Conservation (phyloP, 164 flowering plant species). For the Kalanchoe fedtschenkoi region DNA sequence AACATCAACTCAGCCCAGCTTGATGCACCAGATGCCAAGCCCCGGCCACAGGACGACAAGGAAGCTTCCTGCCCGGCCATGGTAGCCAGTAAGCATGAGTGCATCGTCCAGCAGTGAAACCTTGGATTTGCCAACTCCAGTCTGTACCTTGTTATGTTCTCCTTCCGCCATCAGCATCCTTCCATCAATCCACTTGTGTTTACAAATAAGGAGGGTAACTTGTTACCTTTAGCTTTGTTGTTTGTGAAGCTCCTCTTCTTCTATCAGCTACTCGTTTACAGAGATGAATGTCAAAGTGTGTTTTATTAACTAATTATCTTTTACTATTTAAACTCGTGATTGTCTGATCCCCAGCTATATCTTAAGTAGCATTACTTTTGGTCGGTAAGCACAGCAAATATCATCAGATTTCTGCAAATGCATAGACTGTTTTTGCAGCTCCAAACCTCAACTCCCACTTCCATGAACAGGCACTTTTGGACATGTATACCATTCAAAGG, state of each 20-base stretch:
- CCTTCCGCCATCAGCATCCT: no score
- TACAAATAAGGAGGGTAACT: no score
- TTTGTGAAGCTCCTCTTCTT: no score
- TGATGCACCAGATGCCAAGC: background rate
- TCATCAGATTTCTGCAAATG: background rate
- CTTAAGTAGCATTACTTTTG: no score
- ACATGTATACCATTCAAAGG: constrained; percentile 84
- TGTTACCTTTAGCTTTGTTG: no score
- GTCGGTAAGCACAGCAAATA: background rate
- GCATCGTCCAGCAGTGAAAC: background rate
- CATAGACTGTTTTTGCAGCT: background rate
- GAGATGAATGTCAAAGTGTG: no score
- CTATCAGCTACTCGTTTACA: no score
- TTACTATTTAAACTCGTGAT: no score
- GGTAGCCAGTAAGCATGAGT: background rate
- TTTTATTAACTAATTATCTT: no score
- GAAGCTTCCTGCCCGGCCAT: background rate
- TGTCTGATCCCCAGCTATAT: no score
- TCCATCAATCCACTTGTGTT: no score
- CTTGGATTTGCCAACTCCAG: background rate
- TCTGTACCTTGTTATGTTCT: no score
- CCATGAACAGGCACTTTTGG: constrained; percentile 71
- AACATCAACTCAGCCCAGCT: background rate
- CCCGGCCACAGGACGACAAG: background rate
- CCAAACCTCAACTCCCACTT: background rate